phyloP scores from a whole-genome alignment of 75 land plant species.

The Pseudotsuga menziesii region DNA sequence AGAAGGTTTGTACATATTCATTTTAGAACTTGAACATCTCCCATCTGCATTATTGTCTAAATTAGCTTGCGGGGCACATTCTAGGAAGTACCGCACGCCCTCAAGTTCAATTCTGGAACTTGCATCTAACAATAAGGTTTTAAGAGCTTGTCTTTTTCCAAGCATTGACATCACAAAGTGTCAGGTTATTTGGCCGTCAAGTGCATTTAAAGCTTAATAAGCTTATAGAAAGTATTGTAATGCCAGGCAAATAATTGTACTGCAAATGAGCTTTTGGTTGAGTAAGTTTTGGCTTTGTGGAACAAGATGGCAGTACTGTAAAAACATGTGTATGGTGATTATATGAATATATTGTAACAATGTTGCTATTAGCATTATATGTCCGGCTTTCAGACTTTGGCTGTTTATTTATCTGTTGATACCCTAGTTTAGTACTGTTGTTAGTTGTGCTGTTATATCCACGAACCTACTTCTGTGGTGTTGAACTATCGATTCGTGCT shows the following conservation, averaged over 20 bases:
- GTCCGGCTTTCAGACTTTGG: background rate
- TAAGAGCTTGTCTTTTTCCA: conserved; percentile 3
- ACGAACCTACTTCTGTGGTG: background rate
- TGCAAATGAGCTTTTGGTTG: conserved; percentile 4
- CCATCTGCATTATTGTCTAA: background rate
- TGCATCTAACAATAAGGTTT: background rate
- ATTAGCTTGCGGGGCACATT: conserved; percentile 2
- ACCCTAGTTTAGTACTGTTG: background rate
- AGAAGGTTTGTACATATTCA: background rate
- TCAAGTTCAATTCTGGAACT: background rate
- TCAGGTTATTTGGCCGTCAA: background rate
- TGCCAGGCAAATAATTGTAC: conserved; percentile 10
- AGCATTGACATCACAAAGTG: background rate
- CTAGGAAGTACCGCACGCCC: background rate
- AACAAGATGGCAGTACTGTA: background rate
- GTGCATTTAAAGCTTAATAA: conserved; percentile 1
- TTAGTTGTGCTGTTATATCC: background rate
- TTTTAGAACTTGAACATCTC: background rate
- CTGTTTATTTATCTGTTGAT: background rate
- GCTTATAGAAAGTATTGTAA: background rate
- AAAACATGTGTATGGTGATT: background rate
- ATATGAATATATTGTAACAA: background rate
- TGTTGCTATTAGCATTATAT: background rate
- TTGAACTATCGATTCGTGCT: background rate
- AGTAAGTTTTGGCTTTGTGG: background rate